Base-by-base conservation (phyloP, 2,329 filamentous ascomycete species). In the Cephalotrichum gorgonifer region DNA sequence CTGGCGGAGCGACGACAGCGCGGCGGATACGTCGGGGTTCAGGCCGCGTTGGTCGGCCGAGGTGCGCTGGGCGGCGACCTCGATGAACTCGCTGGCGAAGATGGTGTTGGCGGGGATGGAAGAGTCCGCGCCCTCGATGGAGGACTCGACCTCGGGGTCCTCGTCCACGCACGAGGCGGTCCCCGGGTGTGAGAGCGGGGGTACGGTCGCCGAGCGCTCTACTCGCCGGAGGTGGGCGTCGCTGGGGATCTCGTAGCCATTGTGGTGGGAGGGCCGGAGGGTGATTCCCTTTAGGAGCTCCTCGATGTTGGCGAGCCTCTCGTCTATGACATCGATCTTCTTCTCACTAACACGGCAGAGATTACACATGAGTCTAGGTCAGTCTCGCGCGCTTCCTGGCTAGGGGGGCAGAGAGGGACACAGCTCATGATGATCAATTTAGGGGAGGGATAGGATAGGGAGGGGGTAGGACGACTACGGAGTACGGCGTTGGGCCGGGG, bases 71-170 rank as follows among this genome's bases (percentile, higher is more conserved):
- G 76, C 74, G n/a, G 72, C 71, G 50, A 71, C 66, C 55, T 79
- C 74, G 22, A 78, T 68, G 38, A 78, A 75, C 54, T 75, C 71
- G 57, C 66, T 73, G 22, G 73, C 75, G 55, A 77, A 76, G n/a
- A 67, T 68, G 3, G 76, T 72, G 50, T 76, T 73, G 4, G 70
- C 70, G 4, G 71, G 63, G 42, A 76, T 63, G 20, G 70, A 72
- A 2, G 71, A 69, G 55, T 72, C 68, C n/a, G 71, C 73, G n/a
- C n/a, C 35, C 17, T 39, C 35, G n/a, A 39, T 9, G 7, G 35
- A 39, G 35, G 35, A 17, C 51, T 73, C 66, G 56, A 72, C 68
- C 14, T 64, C 64, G 14, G 65, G 65, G 48, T 70, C 67, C 6
- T 39, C 35, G 17, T n/a, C 17, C n/a, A 20, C 17, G 12, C 35